These are phyloP conservation scores for Ramaria sp. DNA, from an alignment of 768 basidiomycete species.

Conservation along the genomic window DNA sequence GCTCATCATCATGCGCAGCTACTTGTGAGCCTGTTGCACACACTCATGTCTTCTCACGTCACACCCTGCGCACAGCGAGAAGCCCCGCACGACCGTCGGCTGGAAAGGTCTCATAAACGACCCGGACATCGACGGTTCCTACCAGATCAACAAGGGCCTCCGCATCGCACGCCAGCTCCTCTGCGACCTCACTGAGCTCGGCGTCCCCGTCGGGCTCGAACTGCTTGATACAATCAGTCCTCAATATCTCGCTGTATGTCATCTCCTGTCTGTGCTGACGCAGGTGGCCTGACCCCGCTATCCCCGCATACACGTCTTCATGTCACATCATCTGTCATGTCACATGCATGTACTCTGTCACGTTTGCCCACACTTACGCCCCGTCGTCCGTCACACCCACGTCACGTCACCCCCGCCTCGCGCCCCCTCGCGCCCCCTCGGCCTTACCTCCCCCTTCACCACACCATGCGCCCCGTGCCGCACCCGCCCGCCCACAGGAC, in stretches of 20 bases:
- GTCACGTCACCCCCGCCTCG: too few species aligned
- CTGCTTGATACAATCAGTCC: slow-evolving; percentile 80
- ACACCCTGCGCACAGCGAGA: slow-evolving; percentile 32
- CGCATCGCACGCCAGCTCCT: slow-evolving; percentile 81
- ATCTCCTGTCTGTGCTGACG: too few species aligned
- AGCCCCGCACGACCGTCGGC: slow-evolving; percentile 95
- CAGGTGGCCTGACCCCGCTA: too few species aligned
- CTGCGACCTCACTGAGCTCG: slow-evolving; percentile 80
- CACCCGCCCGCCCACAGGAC: slow-evolving; percentile 4
- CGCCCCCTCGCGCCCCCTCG: too few species aligned
- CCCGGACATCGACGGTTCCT: slow-evolving; percentile 90
- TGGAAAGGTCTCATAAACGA: slow-evolving; percentile 97
- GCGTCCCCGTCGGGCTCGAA: slow-evolving; percentile 91
- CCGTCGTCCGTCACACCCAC: too few species aligned
- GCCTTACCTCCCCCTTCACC: slow-evolving; percentile 2
- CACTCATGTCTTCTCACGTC: neutral
- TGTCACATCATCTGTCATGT: too few species aligned
- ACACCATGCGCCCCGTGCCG: neutral
- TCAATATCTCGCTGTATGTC: slow-evolving; percentile 63
- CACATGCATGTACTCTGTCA: too few species aligned
- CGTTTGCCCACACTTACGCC: too few species aligned
- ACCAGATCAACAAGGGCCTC: slow-evolving; percentile 95
- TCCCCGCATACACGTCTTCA: slow-evolving; percentile 13
- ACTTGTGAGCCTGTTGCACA: slow-evolving; percentile 64
- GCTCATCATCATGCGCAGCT: slow-evolving; percentile 90